phyloP scores from a whole-genome alignment of 1,284 basidiomycete species.

The Cryptococcus floricola region DNA sequence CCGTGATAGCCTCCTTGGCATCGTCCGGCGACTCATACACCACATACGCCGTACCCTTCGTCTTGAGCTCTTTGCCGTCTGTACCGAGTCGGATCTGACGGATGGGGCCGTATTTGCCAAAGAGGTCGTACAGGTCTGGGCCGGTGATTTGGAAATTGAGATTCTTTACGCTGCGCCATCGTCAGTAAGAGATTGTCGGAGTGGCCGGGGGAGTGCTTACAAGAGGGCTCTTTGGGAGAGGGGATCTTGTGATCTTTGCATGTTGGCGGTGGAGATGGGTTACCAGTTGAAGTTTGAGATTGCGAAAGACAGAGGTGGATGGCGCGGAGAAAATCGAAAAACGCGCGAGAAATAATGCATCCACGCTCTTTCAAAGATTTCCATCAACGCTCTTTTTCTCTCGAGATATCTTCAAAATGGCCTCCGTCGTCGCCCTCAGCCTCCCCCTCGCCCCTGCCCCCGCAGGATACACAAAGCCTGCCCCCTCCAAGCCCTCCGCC shows the following conservation, averaged over 20 bases:
- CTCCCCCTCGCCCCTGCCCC: slow-evolving; percentile 46
- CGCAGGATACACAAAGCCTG: slow-evolving; percentile 42
- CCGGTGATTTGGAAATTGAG: slow-evolving; percentile 84
- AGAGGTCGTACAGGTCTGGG: slow-evolving; percentile 92
- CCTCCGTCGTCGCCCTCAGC: slow-evolving; percentile 43
- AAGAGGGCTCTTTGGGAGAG: slow-evolving; percentile 45
- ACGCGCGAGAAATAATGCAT: not conserved
- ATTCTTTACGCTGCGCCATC: slow-evolving; percentile 42
- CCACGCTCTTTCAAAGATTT: not conserved
- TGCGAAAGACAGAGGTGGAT: not conserved
- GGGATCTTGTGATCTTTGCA: slow-evolving; percentile 35
- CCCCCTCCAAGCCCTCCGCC: slow-evolving; percentile 42
- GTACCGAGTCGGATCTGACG: slow-evolving; percentile 92
- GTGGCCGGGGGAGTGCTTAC: slow-evolving; percentile 27
- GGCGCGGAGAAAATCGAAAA: not conserved
- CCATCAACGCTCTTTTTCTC: not conserved
- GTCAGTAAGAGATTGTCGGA: not conserved
- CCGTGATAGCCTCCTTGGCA: slow-evolving; percentile 93
- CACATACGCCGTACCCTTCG: slow-evolving; percentile 93
- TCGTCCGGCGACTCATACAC: slow-evolving; percentile 55
- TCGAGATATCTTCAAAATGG: slow-evolving; percentile 30
- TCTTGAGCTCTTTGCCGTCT: slow-evolving; percentile 65
- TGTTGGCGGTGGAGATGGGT: slow-evolving; percentile 3
- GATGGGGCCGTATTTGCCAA: slow-evolving; percentile 95
- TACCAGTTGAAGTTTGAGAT: not conserved